Percentiles rank a stretch among this genome's conserved stretches.
Evolutionary conservation across 1,284 basidiomycete species (phyloP).

Genomic region (Leccinum subrobustum): DNA sequence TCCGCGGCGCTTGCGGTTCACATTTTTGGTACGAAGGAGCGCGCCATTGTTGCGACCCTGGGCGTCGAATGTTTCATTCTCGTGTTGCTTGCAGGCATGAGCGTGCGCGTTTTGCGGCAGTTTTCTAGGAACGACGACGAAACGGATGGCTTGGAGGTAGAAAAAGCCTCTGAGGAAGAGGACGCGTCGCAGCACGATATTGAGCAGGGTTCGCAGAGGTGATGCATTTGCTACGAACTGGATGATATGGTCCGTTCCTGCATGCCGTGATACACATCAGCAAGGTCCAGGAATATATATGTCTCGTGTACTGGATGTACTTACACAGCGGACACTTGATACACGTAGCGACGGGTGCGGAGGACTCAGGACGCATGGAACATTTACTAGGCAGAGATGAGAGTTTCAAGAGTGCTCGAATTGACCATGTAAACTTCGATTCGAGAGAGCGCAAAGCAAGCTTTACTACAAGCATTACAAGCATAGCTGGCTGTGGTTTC

Average conservation of each 20-base stretch:
- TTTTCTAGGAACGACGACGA: conserved; percentile 2
- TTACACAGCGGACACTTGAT: background rate
- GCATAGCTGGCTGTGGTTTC: background rate
- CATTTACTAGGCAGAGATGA: background rate
- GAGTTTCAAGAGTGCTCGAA: background rate
- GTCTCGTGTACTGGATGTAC: background rate
- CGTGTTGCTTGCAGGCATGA: background rate
- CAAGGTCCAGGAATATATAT: background rate
- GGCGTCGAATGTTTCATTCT: conserved; percentile 13
- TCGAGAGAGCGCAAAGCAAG: background rate
- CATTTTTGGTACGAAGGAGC: background rate
- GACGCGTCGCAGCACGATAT: background rate
- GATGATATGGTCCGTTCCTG: background rate
- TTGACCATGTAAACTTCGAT: background rate
- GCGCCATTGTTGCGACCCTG: background rate
- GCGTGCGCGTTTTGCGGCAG: conserved; percentile 1
- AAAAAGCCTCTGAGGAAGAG: background rate
- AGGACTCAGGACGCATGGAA: background rate
- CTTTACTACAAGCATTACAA: background rate
- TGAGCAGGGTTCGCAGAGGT: background rate
- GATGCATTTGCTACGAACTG: background rate
- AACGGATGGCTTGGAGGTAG: background rate
- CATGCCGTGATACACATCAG: background rate
- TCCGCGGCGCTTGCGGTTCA: conserved; percentile 8
- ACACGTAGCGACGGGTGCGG: background rate